Conservation (phyloP, 495 filamentous ascomycete species). For the Astrothelium macrocarpum region DNA sequence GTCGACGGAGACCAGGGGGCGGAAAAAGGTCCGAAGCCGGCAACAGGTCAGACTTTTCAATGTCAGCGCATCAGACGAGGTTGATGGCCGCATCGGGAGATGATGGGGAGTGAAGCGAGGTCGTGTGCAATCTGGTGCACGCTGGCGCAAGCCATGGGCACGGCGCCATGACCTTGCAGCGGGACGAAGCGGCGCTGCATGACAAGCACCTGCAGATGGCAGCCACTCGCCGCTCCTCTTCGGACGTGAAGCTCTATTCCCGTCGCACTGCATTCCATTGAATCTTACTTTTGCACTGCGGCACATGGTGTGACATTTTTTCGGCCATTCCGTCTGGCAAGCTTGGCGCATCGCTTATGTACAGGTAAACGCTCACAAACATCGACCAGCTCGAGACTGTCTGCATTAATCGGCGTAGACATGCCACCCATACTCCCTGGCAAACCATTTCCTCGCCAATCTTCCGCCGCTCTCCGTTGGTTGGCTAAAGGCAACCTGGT, state of each 20-base stretch:
- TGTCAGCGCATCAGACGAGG: not conserved
- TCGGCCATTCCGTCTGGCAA: not conserved
- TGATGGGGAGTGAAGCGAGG: not conserved
- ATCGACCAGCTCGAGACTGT: not conserved
- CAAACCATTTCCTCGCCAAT: slow-evolving; percentile 57
- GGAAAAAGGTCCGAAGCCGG: not conserved
- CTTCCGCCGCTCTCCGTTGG: slow-evolving; percentile 59
- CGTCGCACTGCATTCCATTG: not conserved
- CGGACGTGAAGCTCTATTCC: too few relatives aligned
- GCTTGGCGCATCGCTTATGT: not conserved
- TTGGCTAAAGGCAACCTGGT: slow-evolving; percentile 61
- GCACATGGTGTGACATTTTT: not conserved
- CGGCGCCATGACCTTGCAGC: not conserved
- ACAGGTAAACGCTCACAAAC: not conserved
- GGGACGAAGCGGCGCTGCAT: slow-evolving; percentile 4
- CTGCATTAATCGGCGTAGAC: slow-evolving; percentile 31
- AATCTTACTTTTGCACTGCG: not conserved
- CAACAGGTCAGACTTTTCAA: not conserved
- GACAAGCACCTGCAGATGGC: not conserved
- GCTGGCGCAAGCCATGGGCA: not conserved
- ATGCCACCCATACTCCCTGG: slow-evolving; percentile 31
- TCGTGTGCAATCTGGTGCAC: not conserved
- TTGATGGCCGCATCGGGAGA: not conserved
- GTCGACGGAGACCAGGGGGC: not conserved
- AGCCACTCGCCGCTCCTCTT: too few relatives aligned